Conservation (phyloP, 345 rosid species). For the Pistacia atlantica region DNA sequence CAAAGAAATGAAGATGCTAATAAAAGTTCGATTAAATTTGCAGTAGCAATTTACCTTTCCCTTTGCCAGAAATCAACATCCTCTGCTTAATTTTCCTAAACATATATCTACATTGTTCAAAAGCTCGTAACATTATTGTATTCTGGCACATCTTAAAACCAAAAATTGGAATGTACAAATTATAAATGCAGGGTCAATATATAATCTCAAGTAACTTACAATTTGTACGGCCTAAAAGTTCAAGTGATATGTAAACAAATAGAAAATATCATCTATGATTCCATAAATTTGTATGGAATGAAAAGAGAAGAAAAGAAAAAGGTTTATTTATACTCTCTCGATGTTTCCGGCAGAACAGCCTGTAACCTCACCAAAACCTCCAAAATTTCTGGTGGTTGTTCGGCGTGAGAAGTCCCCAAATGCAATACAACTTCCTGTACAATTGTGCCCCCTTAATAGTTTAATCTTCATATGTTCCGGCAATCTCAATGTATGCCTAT, state of each 20-base stretch:
- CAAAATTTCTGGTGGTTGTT: not conserved
- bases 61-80: no score
- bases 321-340: slow-evolving; percentile 17
- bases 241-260: not conserved
- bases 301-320: not conserved
- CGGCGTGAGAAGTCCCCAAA: slow-evolving; percentile 51
- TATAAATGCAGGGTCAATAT: no score
- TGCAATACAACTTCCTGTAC: slow-evolving; percentile 54
- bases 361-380: slow-evolving; percentile 14
- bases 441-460: slow-evolving; percentile 48
- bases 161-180: no score
- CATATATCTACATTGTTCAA: no score
- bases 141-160: no score
- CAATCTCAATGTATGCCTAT: slow-evolving; percentile 59
- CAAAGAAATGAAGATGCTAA: no score
- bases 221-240: not conserved
- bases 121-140: no score
- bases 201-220: no score
- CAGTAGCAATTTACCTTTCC: no score
- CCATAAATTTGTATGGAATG: not conserved
- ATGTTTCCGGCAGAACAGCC: slow-evolving; percentile 10
- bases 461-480: slow-evolving; percentile 54
- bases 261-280: slow-evolving; percentile 1
- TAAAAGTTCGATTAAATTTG: no score
- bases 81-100: no score